These are phyloP conservation scores for Lentinula boryana DNA, from an alignment of 768 basidiomycete species.

Conservation along the genomic window DNA sequence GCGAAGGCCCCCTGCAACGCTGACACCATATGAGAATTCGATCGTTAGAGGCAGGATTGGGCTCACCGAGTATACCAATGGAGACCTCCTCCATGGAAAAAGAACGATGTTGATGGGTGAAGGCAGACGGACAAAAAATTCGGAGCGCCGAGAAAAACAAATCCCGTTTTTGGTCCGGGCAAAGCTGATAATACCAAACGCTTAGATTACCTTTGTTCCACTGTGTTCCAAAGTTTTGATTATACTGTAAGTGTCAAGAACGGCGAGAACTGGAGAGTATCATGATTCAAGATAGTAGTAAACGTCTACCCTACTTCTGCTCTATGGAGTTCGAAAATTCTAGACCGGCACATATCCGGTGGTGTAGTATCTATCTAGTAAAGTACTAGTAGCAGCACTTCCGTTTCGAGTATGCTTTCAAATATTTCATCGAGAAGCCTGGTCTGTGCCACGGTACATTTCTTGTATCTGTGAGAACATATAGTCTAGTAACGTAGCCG, in stretches of 20 bases:
- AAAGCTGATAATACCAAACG: no score
- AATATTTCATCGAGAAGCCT: not conserved
- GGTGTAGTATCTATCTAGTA: not conserved
- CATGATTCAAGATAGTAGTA: no score
- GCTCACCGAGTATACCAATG: conserved; percentile 1
- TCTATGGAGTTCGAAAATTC: not conserved
- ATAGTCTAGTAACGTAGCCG: not conserved
- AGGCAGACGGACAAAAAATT: not conserved
- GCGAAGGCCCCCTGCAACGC: conserved; percentile 92
- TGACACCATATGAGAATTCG: conserved; percentile 19
- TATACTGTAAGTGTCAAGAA: no score
- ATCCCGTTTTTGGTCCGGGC: no score
- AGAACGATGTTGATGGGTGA: not conserved
- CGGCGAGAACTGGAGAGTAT: no score
- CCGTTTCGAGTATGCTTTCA: not conserved
- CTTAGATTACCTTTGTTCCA: no score
- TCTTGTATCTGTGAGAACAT: not conserved
- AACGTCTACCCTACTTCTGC: not conserved
- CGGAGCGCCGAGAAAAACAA: not conserved
- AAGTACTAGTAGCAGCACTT: no score
- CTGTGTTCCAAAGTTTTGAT: no score
- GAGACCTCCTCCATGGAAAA: not conserved
- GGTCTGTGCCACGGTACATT: not conserved
- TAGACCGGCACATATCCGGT: not conserved
- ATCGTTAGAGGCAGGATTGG: not conserved